A percentile compares a stretch with the other conserved stretches of the same genome.
Evolutionary conservation across 768 basidiomycete species (phyloP).

Genomic region (Rhizopogon rudus): DNA sequence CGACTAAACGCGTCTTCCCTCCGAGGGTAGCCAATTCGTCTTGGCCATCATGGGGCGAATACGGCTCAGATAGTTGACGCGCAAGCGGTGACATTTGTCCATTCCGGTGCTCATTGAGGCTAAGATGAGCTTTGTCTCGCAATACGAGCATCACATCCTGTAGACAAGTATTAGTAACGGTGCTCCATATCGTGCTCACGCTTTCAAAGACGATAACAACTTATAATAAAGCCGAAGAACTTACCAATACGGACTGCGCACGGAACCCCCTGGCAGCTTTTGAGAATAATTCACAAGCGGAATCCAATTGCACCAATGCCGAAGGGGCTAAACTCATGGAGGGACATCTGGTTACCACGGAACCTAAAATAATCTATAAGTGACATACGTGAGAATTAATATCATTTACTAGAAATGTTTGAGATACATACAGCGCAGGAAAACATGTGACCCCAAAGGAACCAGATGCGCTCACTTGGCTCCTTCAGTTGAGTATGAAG

Average conservation of each 20-base stretch:
- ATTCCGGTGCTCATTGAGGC: constrained; percentile 57
- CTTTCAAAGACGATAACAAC: not conserved
- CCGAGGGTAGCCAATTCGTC: constrained; percentile 63
- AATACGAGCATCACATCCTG: constrained; percentile 63
- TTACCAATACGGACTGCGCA: constrained; percentile 61
- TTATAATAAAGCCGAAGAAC: constrained; percentile 10
- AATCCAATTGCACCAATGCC: constrained; percentile 67
- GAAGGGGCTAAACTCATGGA: constrained; percentile 77
- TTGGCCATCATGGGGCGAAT: constrained; percentile 44
- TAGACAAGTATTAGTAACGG: not conserved
- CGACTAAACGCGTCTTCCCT: constrained; percentile 61
- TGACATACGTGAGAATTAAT: not conserved
- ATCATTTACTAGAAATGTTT: constrained; percentile 8
- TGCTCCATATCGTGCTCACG: not conserved
- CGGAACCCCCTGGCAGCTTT: constrained; percentile 63
- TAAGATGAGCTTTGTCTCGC: constrained; percentile 61
- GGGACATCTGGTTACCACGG: constrained; percentile 73
- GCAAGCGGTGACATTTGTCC: constrained; percentile 45
- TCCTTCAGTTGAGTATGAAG: constrained; percentile 60
- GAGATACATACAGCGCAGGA: constrained; percentile 53
- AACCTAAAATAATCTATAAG: constrained; percentile 58
- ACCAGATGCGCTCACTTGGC: constrained; percentile 62
- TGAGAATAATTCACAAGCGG: constrained; percentile 70
- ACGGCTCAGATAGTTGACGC: constrained; percentile 33
- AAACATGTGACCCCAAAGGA: constrained; percentile 42